A percentile compares a stretch with the other conserved stretches of the same genome.
These are phyloP conservation scores for Malus sylvestris DNA, from an alignment of 306 rosid species.

Conservation along the genomic window DNA sequence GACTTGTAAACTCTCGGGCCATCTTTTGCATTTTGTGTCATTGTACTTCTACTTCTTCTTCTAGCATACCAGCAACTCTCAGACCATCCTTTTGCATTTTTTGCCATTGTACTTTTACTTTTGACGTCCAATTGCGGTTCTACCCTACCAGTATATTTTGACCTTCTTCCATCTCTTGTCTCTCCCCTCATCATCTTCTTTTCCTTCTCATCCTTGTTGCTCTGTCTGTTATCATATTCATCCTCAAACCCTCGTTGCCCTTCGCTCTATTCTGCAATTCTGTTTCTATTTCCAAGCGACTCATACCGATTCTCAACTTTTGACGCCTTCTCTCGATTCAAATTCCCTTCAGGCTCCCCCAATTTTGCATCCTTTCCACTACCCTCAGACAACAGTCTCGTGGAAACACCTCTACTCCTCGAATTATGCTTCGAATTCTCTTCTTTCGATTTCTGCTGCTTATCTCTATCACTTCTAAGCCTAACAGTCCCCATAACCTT, in stretches of 20 bases:
- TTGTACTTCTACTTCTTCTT: slow-evolving; percentile 17
- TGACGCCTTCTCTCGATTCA: slow-evolving; percentile 17
- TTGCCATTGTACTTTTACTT: slow-evolving; percentile 6
- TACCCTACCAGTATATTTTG: slow-evolving; percentile 16
- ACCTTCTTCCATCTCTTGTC: slow-evolving; percentile 15
- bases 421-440: slow-evolving; percentile 12
- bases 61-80: slow-evolving; percentile 11
- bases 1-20: slow-evolving; percentile 17
- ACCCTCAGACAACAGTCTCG: slow-evolving; percentile 17
- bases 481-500: slow-evolving; percentile 66
- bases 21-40: slow-evolving; percentile 16
- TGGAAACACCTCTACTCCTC: slow-evolving; percentile 17
- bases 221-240: slow-evolving; percentile 21
- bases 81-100: slow-evolving; percentile 12
- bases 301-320: slow-evolving; percentile 15
- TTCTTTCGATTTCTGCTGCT: slow-evolving; percentile 21
- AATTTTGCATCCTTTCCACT: slow-evolving; percentile 11
- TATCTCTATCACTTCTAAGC: slow-evolving; percentile 30
- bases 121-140: slow-evolving; percentile 18
- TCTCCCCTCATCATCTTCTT: slow-evolving; percentile 22
- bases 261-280: slow-evolving; percentile 9
- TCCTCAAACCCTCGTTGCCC: slow-evolving; percentile 21
- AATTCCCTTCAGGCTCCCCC: slow-evolving; percentile 12
- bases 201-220: slow-evolving; percentile 12
- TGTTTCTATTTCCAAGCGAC: slow-evolving; percentile 6